A percentile compares a stretch with the other conserved stretches of the same genome.
Conservation (phyloP, 352 stramenopile genomes). For the Peronospora belbahrii region DNA sequence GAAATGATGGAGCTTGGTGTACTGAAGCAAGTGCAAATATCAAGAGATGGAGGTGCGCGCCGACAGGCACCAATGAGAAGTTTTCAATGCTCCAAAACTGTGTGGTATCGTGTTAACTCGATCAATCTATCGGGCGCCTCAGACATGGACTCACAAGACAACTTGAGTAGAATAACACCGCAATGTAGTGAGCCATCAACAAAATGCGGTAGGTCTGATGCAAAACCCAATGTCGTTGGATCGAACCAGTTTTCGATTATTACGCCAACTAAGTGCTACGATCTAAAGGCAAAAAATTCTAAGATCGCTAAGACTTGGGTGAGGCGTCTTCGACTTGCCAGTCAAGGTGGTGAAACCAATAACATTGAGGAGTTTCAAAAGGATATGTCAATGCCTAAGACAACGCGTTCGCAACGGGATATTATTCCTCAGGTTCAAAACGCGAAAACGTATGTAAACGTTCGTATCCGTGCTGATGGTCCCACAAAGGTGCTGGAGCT, state of each 20-base stretch:
- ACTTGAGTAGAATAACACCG: slow-evolving; percentile 22
- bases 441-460: slow-evolving; percentile 81
- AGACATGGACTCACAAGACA: slow-evolving; percentile 64
- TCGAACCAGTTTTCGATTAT: slow-evolving; percentile 85
- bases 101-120: slow-evolving; percentile 77
- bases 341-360: slow-evolving; percentile 22
- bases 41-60: slow-evolving; percentile 3
- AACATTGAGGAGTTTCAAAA: slow-evolving; percentile 19
- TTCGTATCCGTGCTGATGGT: slow-evolving; percentile 80
- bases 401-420: slow-evolving; percentile 28
- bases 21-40: slow-evolving; percentile 38
- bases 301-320: slow-evolving; percentile 71
- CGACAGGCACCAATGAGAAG: slow-evolving; percentile 23
- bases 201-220: slow-evolving; percentile 8
- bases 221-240: slow-evolving; percentile 22
- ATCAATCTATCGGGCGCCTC: slow-evolving; percentile 66
- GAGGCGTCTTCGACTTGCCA: slow-evolving; percentile 52
- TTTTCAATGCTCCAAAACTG: slow-evolving; percentile 71
- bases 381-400: slow-evolving; percentile 29
- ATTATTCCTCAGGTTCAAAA: slow-evolving; percentile 46
- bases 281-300: slow-evolving; percentile 71
- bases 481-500: slow-evolving; percentile 88
- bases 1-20: slow-evolving; percentile 70
- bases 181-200: slow-evolving; percentile 13
- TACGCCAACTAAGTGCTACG: slow-evolving; percentile 78